These are phyloP conservation scores for Dendrobium nobile DNA, from an alignment of 106 monocot genomes.

Conservation along the genomic window DNA sequence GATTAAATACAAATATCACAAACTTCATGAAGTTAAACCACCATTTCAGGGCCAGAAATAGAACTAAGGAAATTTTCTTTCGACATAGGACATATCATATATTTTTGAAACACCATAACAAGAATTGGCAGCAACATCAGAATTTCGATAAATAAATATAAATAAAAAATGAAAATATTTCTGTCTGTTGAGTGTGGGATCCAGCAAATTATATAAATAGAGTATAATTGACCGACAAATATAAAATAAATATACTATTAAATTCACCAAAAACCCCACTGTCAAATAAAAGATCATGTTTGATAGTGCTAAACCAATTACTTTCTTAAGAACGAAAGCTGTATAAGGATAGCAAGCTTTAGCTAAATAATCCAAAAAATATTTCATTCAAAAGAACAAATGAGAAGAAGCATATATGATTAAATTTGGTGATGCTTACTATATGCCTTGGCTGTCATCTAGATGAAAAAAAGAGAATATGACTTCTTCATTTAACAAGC, in stretches of 20 bases:
- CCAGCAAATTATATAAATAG: neutral
- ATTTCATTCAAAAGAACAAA: neutral
- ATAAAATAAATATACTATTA: neutral
- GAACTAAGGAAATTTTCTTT: neutral
- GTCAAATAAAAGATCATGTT: neutral
- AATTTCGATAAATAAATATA: neutral
- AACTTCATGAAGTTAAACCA: neutral
- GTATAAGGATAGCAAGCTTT: neutral
- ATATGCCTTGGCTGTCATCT: neutral
- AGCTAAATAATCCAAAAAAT: neutral
- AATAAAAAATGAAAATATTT: neutral
- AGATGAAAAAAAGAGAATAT: neutral
- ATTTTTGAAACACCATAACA: neutral
- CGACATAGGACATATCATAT: neutral
- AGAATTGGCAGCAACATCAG: neutral
- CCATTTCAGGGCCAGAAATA: neutral
- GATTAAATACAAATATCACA: neutral
- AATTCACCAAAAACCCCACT: neutral
- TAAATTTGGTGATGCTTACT: neutral
- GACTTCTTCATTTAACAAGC: neutral
- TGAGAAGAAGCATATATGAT: neutral
- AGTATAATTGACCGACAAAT: neutral
- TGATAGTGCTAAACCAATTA: neutral
- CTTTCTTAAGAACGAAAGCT: neutral
- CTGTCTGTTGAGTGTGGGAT: neutral